Base-by-base conservation (phyloP, 768 basidiomycete genomes). In the Termitomyces sp. region DNA sequence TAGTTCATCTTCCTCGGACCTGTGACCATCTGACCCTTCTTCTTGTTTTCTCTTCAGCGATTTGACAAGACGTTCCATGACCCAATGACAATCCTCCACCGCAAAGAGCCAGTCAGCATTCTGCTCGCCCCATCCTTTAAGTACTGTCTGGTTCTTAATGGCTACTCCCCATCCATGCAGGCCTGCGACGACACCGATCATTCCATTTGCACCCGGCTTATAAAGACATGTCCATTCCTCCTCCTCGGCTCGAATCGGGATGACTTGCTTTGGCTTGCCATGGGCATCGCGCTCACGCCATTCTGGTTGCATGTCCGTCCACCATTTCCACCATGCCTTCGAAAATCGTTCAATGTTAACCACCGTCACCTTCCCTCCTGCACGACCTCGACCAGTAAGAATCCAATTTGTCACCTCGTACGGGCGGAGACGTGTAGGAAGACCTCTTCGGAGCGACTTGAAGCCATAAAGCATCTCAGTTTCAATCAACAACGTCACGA, bases 141-240 rank as follows among this genome's bases (percentile, higher is more conserved):
- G 55, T 24, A 37, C 13, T 20, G 48, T 16, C 11, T 30, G 24
- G n/a, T 18, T 39, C 39, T 44, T 31, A 16, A 51, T 33, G 7
- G 57, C 49, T 34, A 27, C 3, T 15, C 57, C 57, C 57, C 57
- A 58, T 36, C 57, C 57, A 27, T 37, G 22, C 18, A 58, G 57
- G 24, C 15, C 49, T 12, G 50, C 57, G 15, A 58, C 50, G 15
- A 52, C 41, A 20, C 39, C 44, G 3, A 58, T 30, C 50, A 58
- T 24, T n/a, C 49, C 50, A 46, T 58, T 58, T 11, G 41, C 50
- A 8, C 49, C 50, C 3, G 57, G 50, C 20, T 52, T 58, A 6
- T 46, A 22, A 45, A 58, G 57, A 15, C 31, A 44, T 30, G 12
- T 45, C 57, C 57, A 58, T 7, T 58, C 50, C 30, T 58, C 45